Evolutionary conservation across 148 eudicot species (phyloP).

Genomic region (Tetragonia tetragonoides): DNA sequence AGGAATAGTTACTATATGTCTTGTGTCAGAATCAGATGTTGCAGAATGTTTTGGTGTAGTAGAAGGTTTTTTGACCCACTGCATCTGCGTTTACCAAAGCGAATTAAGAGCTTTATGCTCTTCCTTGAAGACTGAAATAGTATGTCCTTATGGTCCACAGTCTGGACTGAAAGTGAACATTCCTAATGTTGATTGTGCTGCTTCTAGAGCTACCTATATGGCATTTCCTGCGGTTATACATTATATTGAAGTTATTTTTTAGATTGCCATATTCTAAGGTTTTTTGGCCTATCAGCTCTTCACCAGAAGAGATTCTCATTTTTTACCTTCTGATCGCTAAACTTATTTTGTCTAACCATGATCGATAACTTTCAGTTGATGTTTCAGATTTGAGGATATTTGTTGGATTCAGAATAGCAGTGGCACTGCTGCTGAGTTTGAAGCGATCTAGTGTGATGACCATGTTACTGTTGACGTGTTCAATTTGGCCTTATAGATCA

Average conservation of each 20-base stretch:
- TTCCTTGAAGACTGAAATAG: not conserved
- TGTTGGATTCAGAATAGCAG: too few relatives aligned
- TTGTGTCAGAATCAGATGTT: too few relatives aligned
- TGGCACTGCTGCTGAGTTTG: not conserved
- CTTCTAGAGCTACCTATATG: not conserved
- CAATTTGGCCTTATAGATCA: not conserved
- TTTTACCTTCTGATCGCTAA: not conserved
- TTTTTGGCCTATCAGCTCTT: not conserved
- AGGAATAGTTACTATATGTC: not conserved
- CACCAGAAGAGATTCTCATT: not conserved
- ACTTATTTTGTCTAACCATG: not conserved
- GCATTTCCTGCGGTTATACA: not conserved
- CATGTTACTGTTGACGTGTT: not conserved
- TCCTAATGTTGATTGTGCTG: not conserved
- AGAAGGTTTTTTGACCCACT: not conserved
- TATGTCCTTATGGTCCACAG: not conserved
- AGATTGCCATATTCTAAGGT: not conserved
- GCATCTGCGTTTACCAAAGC: not conserved
- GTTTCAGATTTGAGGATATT: not conserved
- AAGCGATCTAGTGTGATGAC: not conserved
- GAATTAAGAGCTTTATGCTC: not conserved
- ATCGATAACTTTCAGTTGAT: not conserved
- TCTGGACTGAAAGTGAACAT: not conserved
- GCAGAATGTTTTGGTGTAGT: too few relatives aligned
- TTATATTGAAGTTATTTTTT: not conserved